A percentile compares a stretch with the other conserved stretches of the same genome.
These are phyloP conservation scores for Salvia hispanica DNA, from an alignment of 257 asterid species.

Conservation along the genomic window DNA sequence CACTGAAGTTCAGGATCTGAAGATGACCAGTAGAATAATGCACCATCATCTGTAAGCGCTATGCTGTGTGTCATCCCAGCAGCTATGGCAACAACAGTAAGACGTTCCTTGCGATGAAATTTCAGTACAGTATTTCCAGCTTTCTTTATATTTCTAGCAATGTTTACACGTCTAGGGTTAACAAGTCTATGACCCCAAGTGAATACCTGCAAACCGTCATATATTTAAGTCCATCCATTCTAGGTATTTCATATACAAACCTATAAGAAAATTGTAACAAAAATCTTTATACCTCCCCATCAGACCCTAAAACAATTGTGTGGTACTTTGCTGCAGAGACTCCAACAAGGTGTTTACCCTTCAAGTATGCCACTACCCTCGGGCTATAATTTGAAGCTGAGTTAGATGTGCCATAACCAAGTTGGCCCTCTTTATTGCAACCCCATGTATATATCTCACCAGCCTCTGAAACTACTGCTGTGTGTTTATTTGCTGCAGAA, in stretches of 20 bases:
- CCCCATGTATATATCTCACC: constrained; percentile 99
- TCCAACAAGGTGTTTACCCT: constrained; percentile 72
- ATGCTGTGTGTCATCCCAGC: constrained; percentile 87
- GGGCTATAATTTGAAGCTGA: constrained; percentile 96
- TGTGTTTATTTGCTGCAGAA: constrained; percentile 98
- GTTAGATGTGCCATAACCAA: constrained; percentile 96
- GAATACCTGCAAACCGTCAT: constrained; percentile 62
- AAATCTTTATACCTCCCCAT: constrained; percentile 76
- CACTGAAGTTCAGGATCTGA: constrained; percentile 77
- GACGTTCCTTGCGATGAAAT: constrained; percentile 85
- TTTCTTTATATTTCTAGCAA: constrained; percentile 67
- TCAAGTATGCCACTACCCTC: constrained; percentile 86
- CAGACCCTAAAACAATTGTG: constrained; percentile 86
- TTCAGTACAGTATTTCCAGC: constrained; percentile 62
- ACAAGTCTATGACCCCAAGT: constrained; percentile 99
- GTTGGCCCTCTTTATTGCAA: constrained; percentile 99
- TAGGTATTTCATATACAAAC: not conserved
- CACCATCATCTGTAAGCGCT: constrained; percentile 93
- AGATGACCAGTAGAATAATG: constrained; percentile 87
- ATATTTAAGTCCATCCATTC: constrained; percentile 4
- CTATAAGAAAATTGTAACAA: constrained; percentile 12
- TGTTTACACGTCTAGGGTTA: constrained; percentile 78
- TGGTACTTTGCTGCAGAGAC: constrained; percentile 94
- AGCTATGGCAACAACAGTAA: constrained; percentile 74
- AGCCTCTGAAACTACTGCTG: constrained; percentile 83